Evolutionary conservation across 345 rosid genomes (phyloP).

Genomic region (Melaleuca quinquenervia): DNA sequence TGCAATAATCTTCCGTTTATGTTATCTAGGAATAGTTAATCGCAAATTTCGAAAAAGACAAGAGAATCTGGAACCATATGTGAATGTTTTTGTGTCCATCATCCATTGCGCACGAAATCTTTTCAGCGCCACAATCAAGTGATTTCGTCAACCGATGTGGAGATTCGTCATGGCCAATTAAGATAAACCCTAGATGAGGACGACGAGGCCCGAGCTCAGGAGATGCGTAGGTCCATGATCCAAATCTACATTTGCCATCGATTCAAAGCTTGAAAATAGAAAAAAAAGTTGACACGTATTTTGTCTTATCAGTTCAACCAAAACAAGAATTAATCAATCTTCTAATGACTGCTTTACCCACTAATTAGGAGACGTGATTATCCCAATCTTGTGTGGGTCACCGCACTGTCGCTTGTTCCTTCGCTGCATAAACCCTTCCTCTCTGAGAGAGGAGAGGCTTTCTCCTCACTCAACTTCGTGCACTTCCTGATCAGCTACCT

Average conservation of each 20-base stretch:
- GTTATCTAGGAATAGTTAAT: background rate
- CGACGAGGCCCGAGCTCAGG: background rate
- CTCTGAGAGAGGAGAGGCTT: background rate
- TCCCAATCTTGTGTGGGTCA: background rate
- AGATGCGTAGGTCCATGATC: background rate
- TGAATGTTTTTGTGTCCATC: background rate
- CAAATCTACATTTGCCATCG: background rate
- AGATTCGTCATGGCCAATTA: background rate
- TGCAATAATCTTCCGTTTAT: background rate
- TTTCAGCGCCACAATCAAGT: background rate
- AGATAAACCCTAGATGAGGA: background rate
- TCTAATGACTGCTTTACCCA: background rate
- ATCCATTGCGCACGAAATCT: background rate
- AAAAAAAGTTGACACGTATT: background rate
- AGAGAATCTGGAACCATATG: background rate
- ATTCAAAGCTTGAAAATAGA: background rate
- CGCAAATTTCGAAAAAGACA: background rate
- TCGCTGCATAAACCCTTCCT: background rate
- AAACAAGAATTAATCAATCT: background rate
- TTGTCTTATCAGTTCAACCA: background rate
- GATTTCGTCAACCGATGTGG: background rate
- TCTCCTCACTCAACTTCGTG: background rate
- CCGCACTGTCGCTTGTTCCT: background rate
- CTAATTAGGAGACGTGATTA: background rate
- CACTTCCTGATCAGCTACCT: background rate